Evolutionary conservation across 768 basidiomycete genomes (phyloP), one percentile per base, ranked within the genome.

Genomic region (Termitomyces sp.): DNA sequence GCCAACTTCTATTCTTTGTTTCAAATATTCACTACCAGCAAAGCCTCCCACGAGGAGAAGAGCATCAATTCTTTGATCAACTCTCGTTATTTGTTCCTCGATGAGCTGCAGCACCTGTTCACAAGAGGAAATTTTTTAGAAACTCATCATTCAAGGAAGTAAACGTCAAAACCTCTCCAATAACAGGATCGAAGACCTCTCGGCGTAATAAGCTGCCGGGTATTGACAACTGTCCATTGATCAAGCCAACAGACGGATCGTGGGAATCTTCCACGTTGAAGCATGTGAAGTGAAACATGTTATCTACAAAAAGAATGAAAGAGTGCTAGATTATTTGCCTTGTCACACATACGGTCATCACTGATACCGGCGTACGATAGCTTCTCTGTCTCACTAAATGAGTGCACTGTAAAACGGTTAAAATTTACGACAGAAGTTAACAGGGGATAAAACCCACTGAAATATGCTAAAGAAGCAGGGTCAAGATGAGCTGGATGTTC

Each of bases 101-200:
- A 93, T 84, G 63, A 93, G 77, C 22, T 82, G 79, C 24, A 93
- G 71, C 32, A 91, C 90, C 87, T 93, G 64, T 45, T 53, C 47
- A 60, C 32, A 56, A 38, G 35, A 51, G 22, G 11, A 22, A 15
- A 55, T 40, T 30, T 45, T 32, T 51, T 38, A 53, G 42, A 42
- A 48, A 51, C 43, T 26, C 15, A 47, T 56, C 51, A 40, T 47
- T 34, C 5, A 15, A 37, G 47, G 22, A 40, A 51, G 51, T 45
- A 17, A 58, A 57, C 41, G 58, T 61, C 77, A 22, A 54, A n/a
- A 89, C 90, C 76, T 91, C 80, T 58, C 81, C 79, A 35, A 95
- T 83, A 37, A 94, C 86, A 26, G 93, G 92, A 70, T 93, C 91
- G 62, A 94, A 95, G n/a, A 94, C 92, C 66, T 91, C 87, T 59